phyloP scores from a whole-genome alignment of 2,329 filamentous ascomycete genomes.

The Immersiporthe knoxdaviesiana region DNA sequence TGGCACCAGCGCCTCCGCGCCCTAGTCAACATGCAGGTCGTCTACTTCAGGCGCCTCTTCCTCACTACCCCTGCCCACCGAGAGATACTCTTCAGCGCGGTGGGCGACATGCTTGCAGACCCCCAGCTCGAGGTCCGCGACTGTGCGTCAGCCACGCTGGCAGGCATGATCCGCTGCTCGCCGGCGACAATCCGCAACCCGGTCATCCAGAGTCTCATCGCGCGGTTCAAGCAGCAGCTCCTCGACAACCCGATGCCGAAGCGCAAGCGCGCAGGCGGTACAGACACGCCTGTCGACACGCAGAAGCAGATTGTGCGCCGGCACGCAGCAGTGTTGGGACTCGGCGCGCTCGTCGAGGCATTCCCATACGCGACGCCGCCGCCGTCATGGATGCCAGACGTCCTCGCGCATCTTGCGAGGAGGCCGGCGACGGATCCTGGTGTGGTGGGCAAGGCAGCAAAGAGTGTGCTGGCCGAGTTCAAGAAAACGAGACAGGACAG shows the following conservation, averaged over 20 bases:
- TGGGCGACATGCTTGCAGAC: conserved; percentile 95
- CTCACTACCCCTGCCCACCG: conserved; percentile 76
- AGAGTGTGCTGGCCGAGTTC: conserved; percentile 92
- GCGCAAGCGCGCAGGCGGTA: conserved; percentile 63
- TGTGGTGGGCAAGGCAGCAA: conserved; percentile 93
- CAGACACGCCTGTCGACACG: conserved; percentile 69
- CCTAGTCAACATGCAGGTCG: conserved; percentile 97
- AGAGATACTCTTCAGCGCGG: conserved; percentile 81
- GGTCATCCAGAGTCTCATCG: conserved; percentile 75
- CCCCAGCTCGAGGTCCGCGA: conserved; percentile 91
- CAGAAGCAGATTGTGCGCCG: conserved; percentile 79
- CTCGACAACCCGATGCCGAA: conserved; percentile 86
- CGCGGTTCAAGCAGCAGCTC: conserved; percentile 79
- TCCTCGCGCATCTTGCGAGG: conserved; percentile 81
- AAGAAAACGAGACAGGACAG: conserved; percentile 99
- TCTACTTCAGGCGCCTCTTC: conserved; percentile 97
- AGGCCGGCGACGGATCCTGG: conserved; percentile 87
- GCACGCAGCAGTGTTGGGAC: conserved; percentile 88
- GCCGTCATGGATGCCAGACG: conserved; percentile 90
- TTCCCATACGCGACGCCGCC: conserved; percentile 96
- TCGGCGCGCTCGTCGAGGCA: conserved; percentile 89
- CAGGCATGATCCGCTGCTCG: conserved; percentile 97
- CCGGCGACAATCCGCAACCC: conserved; percentile 77
- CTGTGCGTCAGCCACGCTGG: conserved; percentile 88
- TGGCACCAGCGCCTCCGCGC: conserved; percentile 97